These are phyloP conservation scores for Lichtheimia ornata DNA, from an alignment of 371 early-diverging fungal species.

Conservation along the genomic window DNA sequence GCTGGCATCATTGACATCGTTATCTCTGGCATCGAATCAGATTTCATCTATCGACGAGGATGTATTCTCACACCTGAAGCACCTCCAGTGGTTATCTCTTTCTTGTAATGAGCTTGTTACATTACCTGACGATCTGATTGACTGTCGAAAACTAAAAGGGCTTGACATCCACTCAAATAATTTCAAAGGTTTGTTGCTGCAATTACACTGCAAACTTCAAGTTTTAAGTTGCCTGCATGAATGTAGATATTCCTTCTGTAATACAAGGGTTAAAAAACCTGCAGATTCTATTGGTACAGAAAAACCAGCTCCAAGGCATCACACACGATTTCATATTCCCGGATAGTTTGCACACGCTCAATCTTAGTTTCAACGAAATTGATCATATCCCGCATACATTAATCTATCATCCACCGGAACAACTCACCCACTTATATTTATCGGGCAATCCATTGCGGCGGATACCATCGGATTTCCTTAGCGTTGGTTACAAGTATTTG, in stretches of 20 bases:
- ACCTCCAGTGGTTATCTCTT: conserved; percentile 37
- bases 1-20: conserved; percentile 58
- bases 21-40: conserved; percentile 68
- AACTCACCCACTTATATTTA: conserved; percentile 57
- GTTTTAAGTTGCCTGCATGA: neutral
- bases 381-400: conserved; percentile 49
- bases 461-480: conserved; percentile 47
- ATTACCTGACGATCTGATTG: conserved; percentile 56
- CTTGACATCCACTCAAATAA: conserved; percentile 66
- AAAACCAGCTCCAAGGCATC: conserved; percentile 42
- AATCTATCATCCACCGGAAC: conserved; percentile 36
- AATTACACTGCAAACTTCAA: neutral
- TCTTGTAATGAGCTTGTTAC: conserved; percentile 24
- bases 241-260: conserved; percentile 49
- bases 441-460: conserved; percentile 56
- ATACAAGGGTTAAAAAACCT: conserved; percentile 37
- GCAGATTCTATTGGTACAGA: conserved; percentile 44
- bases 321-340: conserved; percentile 32
- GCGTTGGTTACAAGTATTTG: conserved; percentile 46
- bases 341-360: conserved; percentile 36
- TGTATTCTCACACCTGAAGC: conserved; percentile 18
- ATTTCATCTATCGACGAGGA: conserved; percentile 28
- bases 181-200: conserved; percentile 28
- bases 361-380: conserved; percentile 50
- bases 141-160: conserved; percentile 57